Evolutionary conservation across 306 rosid genomes (phyloP).

Genomic region (Begonia peltatifolia): DNA sequence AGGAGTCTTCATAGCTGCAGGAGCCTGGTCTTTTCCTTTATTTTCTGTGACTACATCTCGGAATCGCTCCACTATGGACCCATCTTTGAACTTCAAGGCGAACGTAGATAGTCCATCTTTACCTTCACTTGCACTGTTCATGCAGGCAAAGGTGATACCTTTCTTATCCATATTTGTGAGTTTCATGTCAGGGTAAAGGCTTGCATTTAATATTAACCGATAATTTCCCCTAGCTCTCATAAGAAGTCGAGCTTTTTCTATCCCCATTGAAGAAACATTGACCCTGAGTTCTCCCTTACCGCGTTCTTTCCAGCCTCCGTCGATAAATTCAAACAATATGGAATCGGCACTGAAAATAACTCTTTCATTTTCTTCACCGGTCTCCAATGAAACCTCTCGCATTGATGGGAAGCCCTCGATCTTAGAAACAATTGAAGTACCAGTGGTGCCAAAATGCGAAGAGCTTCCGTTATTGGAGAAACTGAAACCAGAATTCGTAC

Average conservation of each 20-base stretch:
- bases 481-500: conserved; percentile 38
- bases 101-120: conserved; percentile 61
- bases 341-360: conserved; percentile 66
- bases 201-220: conserved; percentile 76
- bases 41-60: conserved; percentile 43
- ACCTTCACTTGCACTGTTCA: conserved; percentile 70
- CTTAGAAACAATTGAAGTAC: conserved; percentile 35
- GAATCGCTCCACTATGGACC: conserved; percentile 56
- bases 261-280: conserved; percentile 41
- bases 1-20: conserved; percentile 42
- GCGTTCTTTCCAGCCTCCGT: conserved; percentile 89
- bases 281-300: conserved; percentile 89
- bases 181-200: conserved; percentile 79
- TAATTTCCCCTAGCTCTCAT: conserved; percentile 79
- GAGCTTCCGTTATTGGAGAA: conserved; percentile 56
- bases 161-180: conserved; percentile 79
- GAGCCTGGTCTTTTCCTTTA: conserved; percentile 26
- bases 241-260: conserved; percentile 53
- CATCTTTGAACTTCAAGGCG: conserved; percentile 89
- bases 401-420: conserved; percentile 42
- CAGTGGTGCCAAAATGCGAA: conserved; percentile 42
- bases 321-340: conserved; percentile 51
- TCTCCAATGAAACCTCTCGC: conserved; percentile 81
- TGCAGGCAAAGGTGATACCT: conserved; percentile 87
- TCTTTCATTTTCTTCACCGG: conserved; percentile 87